These are phyloP conservation scores for Kalmanozyma brasiliensis DNA, from an alignment of 1,284 basidiomycete genomes.

Conservation along the genomic window DNA sequence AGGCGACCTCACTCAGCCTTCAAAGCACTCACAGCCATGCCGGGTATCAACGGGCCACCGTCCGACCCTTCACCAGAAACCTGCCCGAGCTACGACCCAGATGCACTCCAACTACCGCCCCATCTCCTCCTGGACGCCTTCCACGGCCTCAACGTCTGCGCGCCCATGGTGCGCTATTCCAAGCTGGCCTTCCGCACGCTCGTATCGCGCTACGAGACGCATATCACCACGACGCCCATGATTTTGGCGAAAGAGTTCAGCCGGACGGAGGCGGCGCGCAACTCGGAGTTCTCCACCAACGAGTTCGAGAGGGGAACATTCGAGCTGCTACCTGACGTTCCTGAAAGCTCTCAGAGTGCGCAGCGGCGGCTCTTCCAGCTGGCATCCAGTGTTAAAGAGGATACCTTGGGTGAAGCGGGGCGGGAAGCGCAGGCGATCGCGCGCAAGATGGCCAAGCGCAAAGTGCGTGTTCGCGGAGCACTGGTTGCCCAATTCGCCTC, in stretches of 20 bases:
- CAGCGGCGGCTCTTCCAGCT: conserved; percentile 9
- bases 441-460: conserved; percentile 21
- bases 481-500: conserved; percentile 74
- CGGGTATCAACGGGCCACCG: too few relatives aligned
- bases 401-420: conserved; percentile 16
- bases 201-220: conserved; percentile 73
- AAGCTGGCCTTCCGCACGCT: conserved; percentile 74
- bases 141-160: conserved; percentile 62
- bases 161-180: conserved; percentile 73
- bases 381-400: not conserved
- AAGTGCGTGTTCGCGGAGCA: conserved; percentile 69
- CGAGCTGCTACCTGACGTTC: conserved; percentile 63
- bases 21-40: too few relatives aligned
- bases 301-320: conserved; percentile 72
- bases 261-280: conserved; percentile 72
- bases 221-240: conserved; percentile 75
- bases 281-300: conserved; percentile 73
- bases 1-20: too few relatives aligned
- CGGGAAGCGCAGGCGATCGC: conserved; percentile 16
- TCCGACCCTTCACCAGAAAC: too few relatives aligned
- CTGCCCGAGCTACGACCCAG: conserved; percentile 29
- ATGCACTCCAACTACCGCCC: conserved; percentile 33
- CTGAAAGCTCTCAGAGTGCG: conserved; percentile 45
- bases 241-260: conserved; percentile 73
- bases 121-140: conserved; percentile 54